Conservation (phyloP, 2,329 filamentous ascomycete species). For the Camillea tinctor region DNA sequence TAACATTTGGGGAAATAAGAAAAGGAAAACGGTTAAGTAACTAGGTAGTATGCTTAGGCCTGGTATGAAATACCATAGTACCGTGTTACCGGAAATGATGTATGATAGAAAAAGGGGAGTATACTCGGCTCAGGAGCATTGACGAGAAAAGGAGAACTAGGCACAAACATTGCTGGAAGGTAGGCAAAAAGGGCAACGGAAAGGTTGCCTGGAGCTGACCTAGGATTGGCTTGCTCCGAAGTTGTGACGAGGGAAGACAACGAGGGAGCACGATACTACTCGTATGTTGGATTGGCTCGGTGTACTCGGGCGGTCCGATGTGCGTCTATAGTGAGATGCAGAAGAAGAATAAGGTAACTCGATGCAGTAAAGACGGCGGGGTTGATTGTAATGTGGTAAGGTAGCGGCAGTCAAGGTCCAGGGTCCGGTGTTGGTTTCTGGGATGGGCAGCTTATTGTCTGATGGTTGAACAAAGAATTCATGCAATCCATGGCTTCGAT, state of each 20-base stretch:
- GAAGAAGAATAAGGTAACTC: constrained; percentile 4
- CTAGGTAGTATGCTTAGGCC: background rate
- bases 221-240: background rate
- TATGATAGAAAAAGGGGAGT: background rate
- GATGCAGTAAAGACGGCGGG: constrained; percentile 17
- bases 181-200: background rate
- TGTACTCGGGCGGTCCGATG: background rate
- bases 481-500: constrained; percentile 23
- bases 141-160: background rate
- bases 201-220: background rate
- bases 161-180: background rate
- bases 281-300: background rate
- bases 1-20: background rate
- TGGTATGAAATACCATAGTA: background rate
- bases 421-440: constrained; percentile 11
- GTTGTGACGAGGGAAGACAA: background rate
- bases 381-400: constrained; percentile 13
- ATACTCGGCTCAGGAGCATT: background rate
- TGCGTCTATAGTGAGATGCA: constrained; percentile 6
- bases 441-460: constrained; percentile 3
- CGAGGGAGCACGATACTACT: background rate
- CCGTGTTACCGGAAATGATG: background rate
- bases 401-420: constrained; percentile 18
- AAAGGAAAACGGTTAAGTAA: background rate
- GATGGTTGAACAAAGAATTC: constrained; percentile 11